Evolutionary conservation across 805 yeast species (phyloP).

Genomic region (Metschnikowia kunwiensis): DNA sequence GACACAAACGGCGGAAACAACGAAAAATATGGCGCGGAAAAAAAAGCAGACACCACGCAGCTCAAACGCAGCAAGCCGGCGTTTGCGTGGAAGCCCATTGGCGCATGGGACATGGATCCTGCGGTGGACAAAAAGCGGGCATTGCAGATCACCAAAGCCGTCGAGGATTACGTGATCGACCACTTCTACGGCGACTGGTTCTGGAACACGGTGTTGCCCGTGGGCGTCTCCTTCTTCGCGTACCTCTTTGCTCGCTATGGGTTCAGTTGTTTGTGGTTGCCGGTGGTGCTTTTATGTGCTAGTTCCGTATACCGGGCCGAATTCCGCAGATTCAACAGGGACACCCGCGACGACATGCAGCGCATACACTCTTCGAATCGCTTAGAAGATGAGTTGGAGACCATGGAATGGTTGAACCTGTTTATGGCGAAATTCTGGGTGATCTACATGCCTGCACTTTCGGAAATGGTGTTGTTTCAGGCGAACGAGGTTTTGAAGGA

Average conservation of each 20-base stretch:
- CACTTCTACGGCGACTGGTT: slow-evolving; percentile 70
- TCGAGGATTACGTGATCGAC: slow-evolving; percentile 63
- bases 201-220: slow-evolving; percentile 59
- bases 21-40: neutral
- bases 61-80: slow-evolving; percentile 20
- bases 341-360: slow-evolving; percentile 71
- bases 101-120: slow-evolving; percentile 32
- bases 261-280: slow-evolving; percentile 61
- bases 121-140: slow-evolving; percentile 25
- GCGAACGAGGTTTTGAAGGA: slow-evolving; percentile 68
- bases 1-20: slow-evolving; percentile 1
- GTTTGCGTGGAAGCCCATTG: slow-evolving; percentile 41
- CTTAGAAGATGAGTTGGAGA: slow-evolving; percentile 61
- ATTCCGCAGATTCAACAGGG: slow-evolving; percentile 70
- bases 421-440: slow-evolving; percentile 83
- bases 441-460: slow-evolving; percentile 80
- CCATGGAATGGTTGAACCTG: slow-evolving; percentile 78
- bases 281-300: slow-evolving; percentile 56
- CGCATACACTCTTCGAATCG: slow-evolving; percentile 62
- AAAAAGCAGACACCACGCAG: neutral
- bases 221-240: slow-evolving; percentile 70
- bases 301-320: slow-evolving; percentile 70
- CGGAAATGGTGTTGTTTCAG: slow-evolving; percentile 66
- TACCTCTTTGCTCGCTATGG: slow-evolving; percentile 65
- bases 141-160: slow-evolving; percentile 27